Percentiles rank a stretch among this genome's conserved stretches.
These are phyloP conservation scores for Psilocybe sp. DNA, from an alignment of 768 basidiomycete species.

Conservation along the genomic window DNA sequence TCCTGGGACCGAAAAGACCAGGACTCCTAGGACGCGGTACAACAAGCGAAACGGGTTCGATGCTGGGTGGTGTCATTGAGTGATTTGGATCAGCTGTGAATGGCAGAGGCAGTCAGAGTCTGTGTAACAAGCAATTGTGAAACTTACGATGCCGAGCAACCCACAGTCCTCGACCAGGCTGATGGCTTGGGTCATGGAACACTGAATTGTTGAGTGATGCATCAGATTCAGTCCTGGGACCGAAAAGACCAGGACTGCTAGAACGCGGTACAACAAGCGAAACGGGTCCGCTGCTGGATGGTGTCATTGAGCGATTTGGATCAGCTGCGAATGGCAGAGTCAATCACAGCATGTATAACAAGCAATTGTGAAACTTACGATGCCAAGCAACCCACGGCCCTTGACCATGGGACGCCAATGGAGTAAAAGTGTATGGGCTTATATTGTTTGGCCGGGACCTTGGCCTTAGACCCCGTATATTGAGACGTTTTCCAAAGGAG, in stretches of 20 bases:
- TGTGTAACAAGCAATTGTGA: neutral
- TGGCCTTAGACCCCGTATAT: no score
- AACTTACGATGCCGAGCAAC: constrained; percentile 65
- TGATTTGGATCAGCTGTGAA: constrained; percentile 53
- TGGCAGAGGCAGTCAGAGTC: constrained; percentile 5
- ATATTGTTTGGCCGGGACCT: no score
- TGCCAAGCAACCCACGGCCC: constrained; percentile 70
- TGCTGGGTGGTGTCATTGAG: constrained; percentile 59
- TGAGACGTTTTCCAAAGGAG: no score
- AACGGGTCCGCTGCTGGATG: constrained; percentile 57
- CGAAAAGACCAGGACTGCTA: constrained; percentile 67
- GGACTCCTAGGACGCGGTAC: constrained; percentile 51
- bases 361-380: constrained; percentile 42
- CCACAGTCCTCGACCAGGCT: constrained; percentile 45
- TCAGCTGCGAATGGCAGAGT: constrained; percentile 45
- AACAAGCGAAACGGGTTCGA: constrained; percentile 58
- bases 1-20: constrained; percentile 70
- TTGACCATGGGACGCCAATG: no score
- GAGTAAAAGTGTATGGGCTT: no score
- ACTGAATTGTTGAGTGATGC: constrained; percentile 17
- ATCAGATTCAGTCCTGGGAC: constrained; percentile 39
- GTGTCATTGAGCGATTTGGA: constrained; percentile 52
- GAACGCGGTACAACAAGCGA: constrained; percentile 56
- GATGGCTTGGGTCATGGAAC: constrained; percentile 43
- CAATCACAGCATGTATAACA: neutral